These are phyloP conservation scores for Vitis hybrid DNA, from an alignment of 177 flowering plant species.

Conservation along the genomic window DNA sequence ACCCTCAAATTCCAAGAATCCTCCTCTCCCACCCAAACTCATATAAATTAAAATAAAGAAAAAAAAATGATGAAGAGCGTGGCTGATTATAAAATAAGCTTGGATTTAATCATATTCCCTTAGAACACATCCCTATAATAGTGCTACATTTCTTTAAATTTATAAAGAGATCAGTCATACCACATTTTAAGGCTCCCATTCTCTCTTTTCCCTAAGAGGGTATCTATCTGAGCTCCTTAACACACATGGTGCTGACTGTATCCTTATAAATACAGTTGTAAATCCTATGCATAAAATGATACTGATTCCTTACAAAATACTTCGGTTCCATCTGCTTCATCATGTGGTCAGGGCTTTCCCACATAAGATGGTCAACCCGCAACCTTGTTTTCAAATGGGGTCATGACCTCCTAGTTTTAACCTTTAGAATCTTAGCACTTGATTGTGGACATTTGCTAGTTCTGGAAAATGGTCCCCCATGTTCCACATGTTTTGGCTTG, in stretches of 20 bases:
- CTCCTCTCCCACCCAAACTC: not conserved
- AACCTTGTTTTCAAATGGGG: too few relatives aligned
- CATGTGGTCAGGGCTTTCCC: not conserved
- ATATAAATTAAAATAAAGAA: not conserved
- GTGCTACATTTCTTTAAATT: conserved; percentile 19
- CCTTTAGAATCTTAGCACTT: not conserved
- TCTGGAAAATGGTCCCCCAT: not conserved
- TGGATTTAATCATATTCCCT: conserved; percentile 9
- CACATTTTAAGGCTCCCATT: conserved; percentile 4
- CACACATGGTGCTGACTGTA: conserved; percentile 30
- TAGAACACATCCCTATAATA: conserved; percentile 17
- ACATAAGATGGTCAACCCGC: conserved; percentile 1
- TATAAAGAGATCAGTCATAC: conserved; percentile 7
- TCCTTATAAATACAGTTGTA: conserved; percentile 8
- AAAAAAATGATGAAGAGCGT: not conserved
- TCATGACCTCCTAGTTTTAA: not conserved
- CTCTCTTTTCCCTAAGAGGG: conserved; percentile 1
- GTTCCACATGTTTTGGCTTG: conserved; percentile 1
- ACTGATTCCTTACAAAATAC: conserved; percentile 13
- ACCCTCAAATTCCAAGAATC: not conserved
- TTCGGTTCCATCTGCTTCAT: conserved; percentile 15
- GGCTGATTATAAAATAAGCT: not conserved
- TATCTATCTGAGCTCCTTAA: conserved; percentile 7
- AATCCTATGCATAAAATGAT: not conserved
- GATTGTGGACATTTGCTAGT: conserved; percentile 1